Conservation (phyloP, 805 yeast genomes). For the Saccharomycopsis microspora region DNA sequence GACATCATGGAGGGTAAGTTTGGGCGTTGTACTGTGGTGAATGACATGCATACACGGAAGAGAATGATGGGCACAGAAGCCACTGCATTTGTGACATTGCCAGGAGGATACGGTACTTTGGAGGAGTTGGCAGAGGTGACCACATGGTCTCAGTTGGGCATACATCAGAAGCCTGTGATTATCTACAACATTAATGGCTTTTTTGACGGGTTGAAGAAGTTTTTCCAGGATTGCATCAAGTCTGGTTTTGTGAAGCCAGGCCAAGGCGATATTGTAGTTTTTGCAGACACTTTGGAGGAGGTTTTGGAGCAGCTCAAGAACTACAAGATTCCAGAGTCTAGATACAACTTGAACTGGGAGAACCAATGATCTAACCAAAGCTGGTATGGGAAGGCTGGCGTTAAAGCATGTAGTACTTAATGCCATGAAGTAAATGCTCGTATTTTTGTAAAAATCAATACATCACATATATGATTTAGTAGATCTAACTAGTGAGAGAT, state of each 20-base stretch:
- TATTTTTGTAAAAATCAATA: too few species aligned
- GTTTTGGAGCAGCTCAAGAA: constrained; percentile 50
- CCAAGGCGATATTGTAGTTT: constrained; percentile 57
- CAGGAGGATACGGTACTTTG: constrained; percentile 86
- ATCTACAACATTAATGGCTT: constrained; percentile 72
- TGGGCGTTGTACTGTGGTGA: constrained; percentile 72
- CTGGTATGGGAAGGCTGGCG: too few species aligned
- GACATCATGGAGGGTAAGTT: constrained; percentile 31
- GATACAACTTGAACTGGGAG: constrained; percentile 65
- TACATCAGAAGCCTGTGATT: constrained; percentile 73
- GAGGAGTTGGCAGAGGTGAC: constrained; percentile 86
- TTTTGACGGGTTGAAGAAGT: constrained; percentile 56
- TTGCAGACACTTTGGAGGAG: constrained; percentile 59
- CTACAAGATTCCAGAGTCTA: constrained; percentile 47
- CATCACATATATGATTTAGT: too few species aligned
- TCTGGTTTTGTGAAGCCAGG: constrained; percentile 58
- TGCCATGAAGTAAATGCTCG: too few species aligned
- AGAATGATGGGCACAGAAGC: constrained; percentile 78
- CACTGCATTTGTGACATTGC: constrained; percentile 80
- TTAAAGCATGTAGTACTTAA: too few species aligned
- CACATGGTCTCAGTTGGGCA: constrained; percentile 86
- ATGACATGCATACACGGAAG: constrained; percentile 86
- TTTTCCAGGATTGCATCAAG: constrained; percentile 46
- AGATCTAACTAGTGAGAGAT: too few species aligned
- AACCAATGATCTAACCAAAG: constrained; percentile 16